phyloP scores from a whole-genome alignment of 257 asterid species.

The Leonotis leonurus region DNA sequence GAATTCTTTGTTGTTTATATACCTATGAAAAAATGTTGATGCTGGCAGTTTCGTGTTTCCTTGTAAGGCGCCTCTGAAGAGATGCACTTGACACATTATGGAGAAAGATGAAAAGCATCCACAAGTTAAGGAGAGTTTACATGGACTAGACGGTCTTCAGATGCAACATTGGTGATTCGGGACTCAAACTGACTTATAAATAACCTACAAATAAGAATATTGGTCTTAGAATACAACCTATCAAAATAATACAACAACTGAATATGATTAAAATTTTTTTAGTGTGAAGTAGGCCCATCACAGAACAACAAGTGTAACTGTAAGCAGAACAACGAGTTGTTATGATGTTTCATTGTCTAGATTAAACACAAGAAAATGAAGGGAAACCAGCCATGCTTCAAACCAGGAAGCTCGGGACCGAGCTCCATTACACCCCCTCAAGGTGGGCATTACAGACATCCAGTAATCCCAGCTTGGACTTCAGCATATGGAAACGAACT shows the following conservation, averaged over 20 bases:
- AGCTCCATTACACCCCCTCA: no score
- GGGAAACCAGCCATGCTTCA: no score
- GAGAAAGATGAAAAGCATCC: not conserved
- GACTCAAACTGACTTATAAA: conserved; percentile 55
- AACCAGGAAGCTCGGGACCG: no score
- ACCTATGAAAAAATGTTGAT: no score
- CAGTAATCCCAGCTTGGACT: no score
- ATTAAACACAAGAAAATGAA: not conserved
- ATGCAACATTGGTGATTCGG: conserved; percentile 37
- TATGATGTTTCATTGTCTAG: not conserved
- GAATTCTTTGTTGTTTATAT: no score
- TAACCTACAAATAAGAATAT: conserved; percentile 44
- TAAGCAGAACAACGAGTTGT: not conserved
- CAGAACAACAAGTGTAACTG: not conserved
- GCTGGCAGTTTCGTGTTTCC: no score
- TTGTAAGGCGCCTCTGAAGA: no score
- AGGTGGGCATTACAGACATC: no score
- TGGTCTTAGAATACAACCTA: conserved; percentile 12
- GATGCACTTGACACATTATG: not conserved
- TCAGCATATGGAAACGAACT: no score
- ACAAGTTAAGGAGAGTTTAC: conserved; percentile 35
- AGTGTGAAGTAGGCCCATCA: not conserved
- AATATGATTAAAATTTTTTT: not conserved
- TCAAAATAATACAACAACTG: not conserved
- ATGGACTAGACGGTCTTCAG: conserved; percentile 44